Evolutionary conservation across 2,329 filamentous ascomycete genomes (phyloP), one percentile per base, ranked within the genome.

Genomic region (Colletotrichum sansevieriae): DNA sequence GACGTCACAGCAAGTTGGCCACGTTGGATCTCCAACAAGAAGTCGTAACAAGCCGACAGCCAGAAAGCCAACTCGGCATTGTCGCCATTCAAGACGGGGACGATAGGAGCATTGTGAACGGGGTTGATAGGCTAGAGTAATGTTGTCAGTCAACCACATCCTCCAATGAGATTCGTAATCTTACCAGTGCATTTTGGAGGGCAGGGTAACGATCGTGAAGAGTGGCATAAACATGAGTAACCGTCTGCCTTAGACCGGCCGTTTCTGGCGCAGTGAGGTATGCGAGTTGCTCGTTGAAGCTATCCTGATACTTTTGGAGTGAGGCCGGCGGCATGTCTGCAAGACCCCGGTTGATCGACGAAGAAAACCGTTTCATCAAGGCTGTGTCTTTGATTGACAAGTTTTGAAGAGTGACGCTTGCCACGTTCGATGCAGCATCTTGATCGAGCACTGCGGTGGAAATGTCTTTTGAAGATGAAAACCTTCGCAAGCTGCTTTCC

Each of bases 71-170:
- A 76, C 58, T 75, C 71, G 12, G 74, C 72, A 3, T 73, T 69
- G 15, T 82, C 77, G 8, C 55, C 60, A 11, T 66, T 62, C 35
- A 88, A 74, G 3, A 88, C 73, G 6, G 81, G 78, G 3, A 86
- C 76, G n/a, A 89, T 76, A 2, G 83, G 80, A 2, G 83, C 82
- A 72, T 91, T 91, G 70, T 88, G 84, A 18, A 91, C 76, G 12
- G 88, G 84, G 71, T 91, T 87, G 9, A 90, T 75, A 3, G 88
- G 85, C 81, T 88, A 80, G 57, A 76, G 71, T 55, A 33, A 18
- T 2, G 37, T 54, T 52, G 69, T 65, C 22, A 65, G 63, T 71
- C 59, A 70, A 63, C 4, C 13, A 39, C 11, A 70, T 52, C 37
- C 15, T 33, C 22, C 56, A 33, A 11, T 15, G 69, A 41, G 49